Base-by-base conservation (phyloP, 805 yeast species). In the Ogataea chonburiensis region DNA sequence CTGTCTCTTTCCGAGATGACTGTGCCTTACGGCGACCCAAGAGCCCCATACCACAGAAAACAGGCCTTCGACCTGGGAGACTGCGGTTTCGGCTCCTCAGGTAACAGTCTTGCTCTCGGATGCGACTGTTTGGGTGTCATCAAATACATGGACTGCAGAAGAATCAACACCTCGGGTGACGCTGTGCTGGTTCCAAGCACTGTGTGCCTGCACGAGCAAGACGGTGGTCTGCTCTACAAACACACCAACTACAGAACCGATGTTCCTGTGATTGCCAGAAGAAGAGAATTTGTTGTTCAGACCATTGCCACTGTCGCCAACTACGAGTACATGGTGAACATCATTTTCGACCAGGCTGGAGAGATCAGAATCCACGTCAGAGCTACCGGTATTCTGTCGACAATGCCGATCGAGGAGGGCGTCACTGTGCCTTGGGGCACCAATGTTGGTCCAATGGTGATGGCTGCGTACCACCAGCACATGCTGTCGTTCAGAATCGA, bases 31-130 rank as follows among this genome's bases (percentile, higher is more conserved):
- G 89, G 86, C 59, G 91, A 84, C 59, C 87, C 89, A 54, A 73
- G 91, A 63, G 79, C 79, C 29, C 93, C 93, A 46, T 80, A 71
- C 67, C 88, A 82, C 64, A 75, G 91, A 72, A 84, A 85, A 67
- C 89, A 82, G 67, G 93, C 93, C 21, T 84, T 84, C 50, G 93
- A 84, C 62, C 70, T 84, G 55, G 93, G 93, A 59, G 93, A 85
- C 62, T 76, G 83, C 67, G 93, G 94, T 14, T 83, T 83, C 46
- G 93, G 93, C 62, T 74, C 68, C 46, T 73, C 70, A 44, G 88
- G 84, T 46, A 81, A 84, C 66, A 71, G 74, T 33, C 70, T 84
- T 54, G 68, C 64, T 31, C 70, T 83, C 45, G 93, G 93, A 37
- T 84, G 93, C 64, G 89, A 83, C 66, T 84, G 93, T 71, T 69